A percentile compares a stretch with the other conserved stretches of the same genome.
Evolutionary conservation across 225 moss, liverwort and hornwort genomes (phyloP).

Genomic region (Rhytidiadelphus loreus): DNA sequence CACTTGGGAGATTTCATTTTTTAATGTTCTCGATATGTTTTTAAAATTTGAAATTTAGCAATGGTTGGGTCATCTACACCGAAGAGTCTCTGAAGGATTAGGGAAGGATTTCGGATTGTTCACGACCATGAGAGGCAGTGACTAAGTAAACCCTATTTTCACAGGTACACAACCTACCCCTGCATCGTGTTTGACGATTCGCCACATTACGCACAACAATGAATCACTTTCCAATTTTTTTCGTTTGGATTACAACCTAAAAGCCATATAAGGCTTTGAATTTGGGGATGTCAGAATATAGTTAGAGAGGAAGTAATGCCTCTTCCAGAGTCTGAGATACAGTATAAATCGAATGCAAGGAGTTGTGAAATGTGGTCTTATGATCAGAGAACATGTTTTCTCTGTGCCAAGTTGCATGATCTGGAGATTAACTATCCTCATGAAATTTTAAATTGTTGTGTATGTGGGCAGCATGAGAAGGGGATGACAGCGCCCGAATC

Average conservation of each 20-base stretch:
- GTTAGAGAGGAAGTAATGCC: background rate
- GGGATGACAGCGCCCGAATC: conserved; percentile 8
- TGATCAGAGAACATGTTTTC: background rate
- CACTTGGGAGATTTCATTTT: background rate
- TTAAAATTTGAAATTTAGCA: background rate
- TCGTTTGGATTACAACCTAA: background rate
- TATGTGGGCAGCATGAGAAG: conserved; percentile 17
- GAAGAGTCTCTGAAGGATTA: background rate
- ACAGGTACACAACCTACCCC: background rate
- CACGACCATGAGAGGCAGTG: background rate
- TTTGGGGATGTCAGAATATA: background rate
- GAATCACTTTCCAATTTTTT: background rate
- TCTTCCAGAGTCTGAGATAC: background rate
- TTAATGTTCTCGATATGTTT: background rate
- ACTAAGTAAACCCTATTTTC: background rate
- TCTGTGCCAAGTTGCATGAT: background rate
- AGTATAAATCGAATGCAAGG: background rate
- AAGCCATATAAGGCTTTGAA: background rate
- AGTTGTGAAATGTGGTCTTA: background rate
- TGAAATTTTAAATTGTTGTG: background rate
- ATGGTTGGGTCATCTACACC: background rate
- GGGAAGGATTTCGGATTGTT: background rate
- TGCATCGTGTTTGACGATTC: background rate
- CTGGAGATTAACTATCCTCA: background rate
- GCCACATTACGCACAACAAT: background rate